These are phyloP conservation scores for Magnusiomyces suaveolens DNA, from an alignment of 1,139 yeast species.

Conservation along the genomic window DNA sequence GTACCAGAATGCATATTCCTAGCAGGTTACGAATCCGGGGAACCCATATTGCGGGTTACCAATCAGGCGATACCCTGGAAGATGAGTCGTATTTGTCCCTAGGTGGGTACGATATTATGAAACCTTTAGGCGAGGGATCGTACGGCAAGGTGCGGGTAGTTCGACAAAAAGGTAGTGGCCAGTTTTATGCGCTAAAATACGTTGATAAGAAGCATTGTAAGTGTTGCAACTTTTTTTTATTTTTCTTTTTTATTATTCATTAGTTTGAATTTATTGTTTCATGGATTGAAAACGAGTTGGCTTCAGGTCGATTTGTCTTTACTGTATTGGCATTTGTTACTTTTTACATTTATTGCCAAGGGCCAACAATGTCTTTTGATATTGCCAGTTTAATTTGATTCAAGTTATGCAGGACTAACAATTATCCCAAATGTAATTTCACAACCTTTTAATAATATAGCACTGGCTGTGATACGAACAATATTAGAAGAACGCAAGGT, in stretches of 20 bases:
- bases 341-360: neutral
- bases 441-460: slow-evolving; percentile 2
- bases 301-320: too few species aligned
- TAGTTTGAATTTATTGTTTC: neutral
- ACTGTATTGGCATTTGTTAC: neutral
- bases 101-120: slow-evolving; percentile 8
- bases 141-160: slow-evolving; percentile 70
- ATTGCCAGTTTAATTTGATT: too few species aligned
- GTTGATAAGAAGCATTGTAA: slow-evolving; percentile 13
- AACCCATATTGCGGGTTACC: too few species aligned
- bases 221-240: neutral
- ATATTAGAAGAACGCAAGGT: slow-evolving; percentile 50
- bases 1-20: neutral
- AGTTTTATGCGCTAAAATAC: slow-evolving; percentile 66
- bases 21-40: neutral
- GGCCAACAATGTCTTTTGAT: too few species aligned
- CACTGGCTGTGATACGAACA: slow-evolving; percentile 24
- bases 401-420: too few species aligned
- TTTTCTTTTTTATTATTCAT: neutral
- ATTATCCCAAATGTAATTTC: too few species aligned
- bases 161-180: slow-evolving; percentile 45
- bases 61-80: too few species aligned
- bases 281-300: too few species aligned
- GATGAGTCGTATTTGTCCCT: slow-evolving; percentile 2
- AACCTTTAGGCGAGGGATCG: slow-evolving; percentile 22